A percentile compares a stretch with the other conserved stretches of the same genome.
Evolutionary conservation across 2,329 filamentous ascomycete genomes (phyloP).

Genomic region (Colletotrichum plurivorum): DNA sequence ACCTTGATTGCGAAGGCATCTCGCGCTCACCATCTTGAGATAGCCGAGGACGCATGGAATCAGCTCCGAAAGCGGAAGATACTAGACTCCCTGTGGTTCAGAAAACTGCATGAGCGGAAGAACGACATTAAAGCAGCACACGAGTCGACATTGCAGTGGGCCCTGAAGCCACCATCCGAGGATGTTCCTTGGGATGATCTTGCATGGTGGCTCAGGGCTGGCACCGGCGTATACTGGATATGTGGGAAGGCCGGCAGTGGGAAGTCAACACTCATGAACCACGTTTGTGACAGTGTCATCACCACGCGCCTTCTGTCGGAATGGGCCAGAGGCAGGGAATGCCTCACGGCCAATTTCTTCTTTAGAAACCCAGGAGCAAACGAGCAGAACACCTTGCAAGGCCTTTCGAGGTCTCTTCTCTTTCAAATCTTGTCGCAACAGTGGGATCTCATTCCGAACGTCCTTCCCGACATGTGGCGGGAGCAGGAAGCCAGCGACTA

Average conservation of each 20-base stretch:
- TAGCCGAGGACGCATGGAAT: too few relatives aligned
- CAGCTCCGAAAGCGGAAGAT: too few relatives aligned
- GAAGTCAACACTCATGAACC: conserved; percentile 38
- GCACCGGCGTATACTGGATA: conserved; percentile 28
- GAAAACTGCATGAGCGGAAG: background rate
- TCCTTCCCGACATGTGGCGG: background rate
- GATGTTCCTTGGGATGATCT: background rate
- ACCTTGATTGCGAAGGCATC: too few relatives aligned
- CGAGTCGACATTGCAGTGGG: background rate
- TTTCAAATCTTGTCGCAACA: background rate
- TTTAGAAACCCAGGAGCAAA: background rate
- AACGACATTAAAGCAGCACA: background rate
- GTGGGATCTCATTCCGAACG: background rate
- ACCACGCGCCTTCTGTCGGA: background rate
- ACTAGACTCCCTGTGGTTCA: background rate
- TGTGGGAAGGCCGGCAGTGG: conserved; percentile 33
- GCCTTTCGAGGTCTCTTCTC: background rate
- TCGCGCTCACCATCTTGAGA: too few relatives aligned
- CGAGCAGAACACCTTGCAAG: background rate
- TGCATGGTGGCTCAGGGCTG: background rate
- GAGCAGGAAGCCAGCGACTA: too few relatives aligned
- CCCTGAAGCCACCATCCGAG: background rate
- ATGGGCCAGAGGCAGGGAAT: background rate
- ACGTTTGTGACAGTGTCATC: background rate
- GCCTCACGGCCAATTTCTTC: background rate